Base-by-base conservation (phyloP, 441 rosid species). In the Populus hybrid region DNA sequence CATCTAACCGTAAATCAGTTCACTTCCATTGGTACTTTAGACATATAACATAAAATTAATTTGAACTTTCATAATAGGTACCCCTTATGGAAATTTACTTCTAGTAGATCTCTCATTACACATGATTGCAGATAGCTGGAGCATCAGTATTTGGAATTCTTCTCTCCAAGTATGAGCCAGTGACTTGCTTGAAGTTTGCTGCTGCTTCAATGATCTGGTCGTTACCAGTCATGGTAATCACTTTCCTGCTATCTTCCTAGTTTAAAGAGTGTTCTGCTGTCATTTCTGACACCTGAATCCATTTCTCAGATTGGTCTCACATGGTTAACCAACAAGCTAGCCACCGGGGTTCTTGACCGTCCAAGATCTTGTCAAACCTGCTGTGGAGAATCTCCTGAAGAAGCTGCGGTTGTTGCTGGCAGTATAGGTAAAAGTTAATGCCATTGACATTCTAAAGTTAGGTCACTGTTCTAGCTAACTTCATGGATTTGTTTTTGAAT, bases 301-400 rank as follows among this genome's bases (percentile, higher is more conserved):
- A n/a, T 82, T 76, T 82, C 67, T 72, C 92, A 95, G 97, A 85
- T 90, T 79, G 83, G 84, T 80, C 90, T 95, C 68, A 79, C 92
- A 70, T 90, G 88, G 87, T 87, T 95, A 80, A 93, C 96, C 9
- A 92, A 93, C 90, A 92, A 87, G 82, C 86, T 92, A 71, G 92
- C 97, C 32, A 79, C 86, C 38, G 97, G 99, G 79, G 97, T 92
- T 86, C 95, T 95, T 78, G 99, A 90, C 82, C 92, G 89, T n/a
- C 57, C 92, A 69, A 91, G 87, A 87, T 88, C 88, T 73, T 85
- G 87, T 53, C 91, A 86, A 74, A 66, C 81, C 70, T 84, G 90
- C 83, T 83, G 87, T 72, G 77, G 73, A 84, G 76, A 79, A 36
- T 81, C 83, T 71, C 23, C 67, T 35, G 87, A 71, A 68, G 85